Conservation (phyloP, 306 rosid species). For the Lotus japonicus region DNA sequence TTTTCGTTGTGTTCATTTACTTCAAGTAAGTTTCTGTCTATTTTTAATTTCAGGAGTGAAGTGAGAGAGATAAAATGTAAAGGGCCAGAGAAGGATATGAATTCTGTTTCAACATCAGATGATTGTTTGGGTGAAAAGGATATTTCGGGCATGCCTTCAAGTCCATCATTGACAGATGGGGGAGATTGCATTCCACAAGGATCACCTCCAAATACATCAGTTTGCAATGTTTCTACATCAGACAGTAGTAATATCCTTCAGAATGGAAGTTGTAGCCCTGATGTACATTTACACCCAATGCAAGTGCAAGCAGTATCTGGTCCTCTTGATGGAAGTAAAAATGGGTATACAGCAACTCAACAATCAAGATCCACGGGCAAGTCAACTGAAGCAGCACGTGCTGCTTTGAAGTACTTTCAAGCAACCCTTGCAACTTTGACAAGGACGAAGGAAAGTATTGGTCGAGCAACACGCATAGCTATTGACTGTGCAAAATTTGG, state of each 20-base stretch:
- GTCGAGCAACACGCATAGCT: slow-evolving; percentile 90
- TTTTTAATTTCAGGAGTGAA: slow-evolving; percentile 38
- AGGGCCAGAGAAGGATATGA: slow-evolving; percentile 34
- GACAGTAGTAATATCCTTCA: slow-evolving; percentile 62
- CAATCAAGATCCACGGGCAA: slow-evolving; percentile 50
- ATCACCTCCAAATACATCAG: slow-evolving; percentile 54
- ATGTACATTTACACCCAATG: slow-evolving; percentile 48
- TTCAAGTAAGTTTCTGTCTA: background rate
- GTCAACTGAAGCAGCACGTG: slow-evolving; percentile 54
- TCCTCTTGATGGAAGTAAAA: slow-evolving; percentile 42
- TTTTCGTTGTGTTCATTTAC: background rate
- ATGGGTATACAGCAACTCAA: slow-evolving; percentile 41
- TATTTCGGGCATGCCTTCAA: slow-evolving; percentile 38
- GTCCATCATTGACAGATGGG: slow-evolving; percentile 60
- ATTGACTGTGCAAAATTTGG: slow-evolving; percentile 94
- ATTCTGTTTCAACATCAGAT: slow-evolving; percentile 47
- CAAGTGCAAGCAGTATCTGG: slow-evolving; percentile 39
- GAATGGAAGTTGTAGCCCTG: slow-evolving; percentile 82
- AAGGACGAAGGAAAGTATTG: slow-evolving; percentile 95
- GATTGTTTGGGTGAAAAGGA: slow-evolving; percentile 36
- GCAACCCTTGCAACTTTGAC: slow-evolving; percentile 73
- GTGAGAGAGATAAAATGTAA: slow-evolving; percentile 35
- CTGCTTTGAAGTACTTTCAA: slow-evolving; percentile 75
- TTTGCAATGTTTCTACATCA: slow-evolving; percentile 58
- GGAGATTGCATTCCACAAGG: slow-evolving; percentile 54